Conservation (phyloP, 1,139 yeast genomes). For the Yamadazyma atmosphaerica region DNA sequence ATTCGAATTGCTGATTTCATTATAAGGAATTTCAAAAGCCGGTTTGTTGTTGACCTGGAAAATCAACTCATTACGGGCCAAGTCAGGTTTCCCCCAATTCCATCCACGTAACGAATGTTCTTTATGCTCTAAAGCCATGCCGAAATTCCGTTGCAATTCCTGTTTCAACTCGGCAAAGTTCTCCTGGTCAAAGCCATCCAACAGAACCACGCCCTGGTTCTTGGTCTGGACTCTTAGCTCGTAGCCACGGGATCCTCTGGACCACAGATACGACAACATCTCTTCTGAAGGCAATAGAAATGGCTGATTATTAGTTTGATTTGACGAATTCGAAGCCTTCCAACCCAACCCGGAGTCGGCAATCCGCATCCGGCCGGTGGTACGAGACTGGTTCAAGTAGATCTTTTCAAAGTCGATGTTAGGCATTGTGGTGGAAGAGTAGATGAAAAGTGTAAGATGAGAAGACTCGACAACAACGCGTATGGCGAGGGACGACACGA, state of each 20-base stretch:
- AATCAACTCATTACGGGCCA: slow-evolving; percentile 87
- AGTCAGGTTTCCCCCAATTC: slow-evolving; percentile 97
- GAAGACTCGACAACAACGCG: too few relatives aligned
- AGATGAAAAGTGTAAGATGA: too few relatives aligned
- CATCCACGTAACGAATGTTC: slow-evolving; percentile 97
- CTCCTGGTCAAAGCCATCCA: slow-evolving; percentile 88
- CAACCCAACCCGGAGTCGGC: slow-evolving; percentile 97
- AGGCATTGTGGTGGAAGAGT: slow-evolving; percentile 31
- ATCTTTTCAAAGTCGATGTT: slow-evolving; percentile 78
- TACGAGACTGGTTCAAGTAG: slow-evolving; percentile 81
- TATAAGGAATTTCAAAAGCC: slow-evolving; percentile 85
- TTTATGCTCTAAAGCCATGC: slow-evolving; percentile 68
- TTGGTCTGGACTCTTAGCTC: slow-evolving; percentile 88
- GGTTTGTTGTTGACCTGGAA: slow-evolving; percentile 89
- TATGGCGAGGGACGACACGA: too few relatives aligned
- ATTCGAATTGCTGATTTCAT: slow-evolving; percentile 80
- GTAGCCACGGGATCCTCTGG: slow-evolving; percentile 89
- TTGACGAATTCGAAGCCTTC: slow-evolving; percentile 58
- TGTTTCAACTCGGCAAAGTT: slow-evolving; percentile 80
- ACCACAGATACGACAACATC: slow-evolving; percentile 80
- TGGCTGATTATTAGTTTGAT: slow-evolving; percentile 54
- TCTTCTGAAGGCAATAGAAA: slow-evolving; percentile 85
- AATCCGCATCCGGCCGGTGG: slow-evolving; percentile 86
- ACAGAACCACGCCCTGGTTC: slow-evolving; percentile 78
- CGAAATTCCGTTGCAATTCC: slow-evolving; percentile 79